Percentiles rank a stretch among this genome's conserved stretches.
phyloP scores from a whole-genome alignment of 169 alveolate genomes.

The Eimeria brunetti region DNA sequence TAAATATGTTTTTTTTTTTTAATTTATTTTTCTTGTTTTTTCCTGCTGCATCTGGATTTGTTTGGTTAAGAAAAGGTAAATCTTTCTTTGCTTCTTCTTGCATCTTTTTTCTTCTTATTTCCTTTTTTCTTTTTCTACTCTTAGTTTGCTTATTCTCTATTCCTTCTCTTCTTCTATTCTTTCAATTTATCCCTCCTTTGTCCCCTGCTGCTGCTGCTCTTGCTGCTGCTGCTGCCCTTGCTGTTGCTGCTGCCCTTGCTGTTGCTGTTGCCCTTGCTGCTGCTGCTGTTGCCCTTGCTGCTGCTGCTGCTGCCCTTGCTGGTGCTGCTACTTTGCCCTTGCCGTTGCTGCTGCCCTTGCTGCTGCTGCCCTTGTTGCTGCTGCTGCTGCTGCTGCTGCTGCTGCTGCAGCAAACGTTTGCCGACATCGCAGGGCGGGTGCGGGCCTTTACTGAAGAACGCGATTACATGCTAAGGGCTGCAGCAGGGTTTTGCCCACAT shows the following conservation, averaged over 20 bases:
- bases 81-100: too few species aligned
- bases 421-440: conserved; percentile 82
- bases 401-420: conserved; percentile 80
- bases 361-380: background rate
- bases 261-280: background rate
- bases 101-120: too few species aligned
- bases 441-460: conserved; percentile 77
- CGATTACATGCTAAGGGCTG: conserved; percentile 65
- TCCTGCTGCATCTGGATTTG: too few species aligned
- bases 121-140: too few species aligned
- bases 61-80: too few species aligned
- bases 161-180: too few species aligned
- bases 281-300: too few species aligned
- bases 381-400: background rate
- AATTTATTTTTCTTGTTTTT: too few species aligned
- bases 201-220: background rate
- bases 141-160: too few species aligned
- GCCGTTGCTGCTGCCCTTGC: background rate
- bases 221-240: background rate
- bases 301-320: background rate
- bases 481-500: conserved; percentile 69
- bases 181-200: background rate
- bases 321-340: background rate
- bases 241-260: background rate
- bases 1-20: too few species aligned